Base-by-base conservation (phyloP, 768 basidiomycete genomes). In the Lepiota venenata region DNA sequence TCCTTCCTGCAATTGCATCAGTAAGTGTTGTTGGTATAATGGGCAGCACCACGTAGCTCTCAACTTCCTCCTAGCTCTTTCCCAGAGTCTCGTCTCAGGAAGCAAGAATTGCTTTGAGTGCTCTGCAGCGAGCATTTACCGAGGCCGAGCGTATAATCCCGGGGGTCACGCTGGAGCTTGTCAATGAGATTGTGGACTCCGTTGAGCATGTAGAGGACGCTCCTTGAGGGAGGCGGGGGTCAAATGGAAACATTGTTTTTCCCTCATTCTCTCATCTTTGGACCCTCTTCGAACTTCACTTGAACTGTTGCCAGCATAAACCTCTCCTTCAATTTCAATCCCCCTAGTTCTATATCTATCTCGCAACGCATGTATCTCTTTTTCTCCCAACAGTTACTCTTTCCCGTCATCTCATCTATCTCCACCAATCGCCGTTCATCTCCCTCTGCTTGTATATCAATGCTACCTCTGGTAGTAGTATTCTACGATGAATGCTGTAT, bases 61-160 rank as follows among this genome's bases (percentile, higher is more conserved):
- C 14, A 2, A 2, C n/a, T 14, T 52, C 40, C 35, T 52, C 45
- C 18, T 61, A 98, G 95, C 75, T 99, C 29, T 92, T 94, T 69
- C 91, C 91, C 56, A 83, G 96, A 40, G 91, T 98, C 20, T 87
- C 91, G 0, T 90, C 93, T n/a, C 88, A 91, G 61, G 93, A 97
- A 67, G 93, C 93, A 8, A 81, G 91, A 55, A 80, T 91, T 25
- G 89, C 91, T 16, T 78, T 99, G 48, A 88, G 87, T 55, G 81
- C 89, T 47, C 76, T 98, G 10, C 91, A 97, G 61, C 81, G 90
- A 27, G 95, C 97, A 2, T 95, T 98, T 64, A 91, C 91, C 22
- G 93, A 97, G 25, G 95, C 95, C 11, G 97, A 99, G 72, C 80
- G 90, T 56, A 87, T 93, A 52, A 97, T 98, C 61, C 97, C 97